Conservation (phyloP, 1,139 yeast genomes). For the Geotrichum aggregatum region DNA sequence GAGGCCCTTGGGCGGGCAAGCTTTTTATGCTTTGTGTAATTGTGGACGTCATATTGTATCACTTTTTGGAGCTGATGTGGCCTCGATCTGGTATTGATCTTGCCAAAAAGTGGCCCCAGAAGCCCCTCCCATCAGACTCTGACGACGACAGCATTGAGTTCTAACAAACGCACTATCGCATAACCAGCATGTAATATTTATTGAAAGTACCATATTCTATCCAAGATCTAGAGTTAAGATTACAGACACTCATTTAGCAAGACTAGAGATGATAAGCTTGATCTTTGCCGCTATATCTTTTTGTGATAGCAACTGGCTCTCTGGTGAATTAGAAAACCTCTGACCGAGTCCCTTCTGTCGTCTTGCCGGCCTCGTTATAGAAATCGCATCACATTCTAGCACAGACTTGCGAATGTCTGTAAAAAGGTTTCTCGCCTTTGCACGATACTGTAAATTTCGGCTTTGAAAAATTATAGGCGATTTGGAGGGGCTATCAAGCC, state of each 20-base stretch:
- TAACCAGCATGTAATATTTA: not conserved
- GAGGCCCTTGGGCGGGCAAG: conserved; percentile 83
- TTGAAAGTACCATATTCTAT: too few species aligned
- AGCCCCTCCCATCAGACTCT: conserved; percentile 9
- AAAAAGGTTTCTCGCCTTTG: conserved; percentile 18
- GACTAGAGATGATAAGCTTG: conserved; percentile 8
- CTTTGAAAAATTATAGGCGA: conserved; percentile 9
- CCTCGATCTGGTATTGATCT: conserved; percentile 67
- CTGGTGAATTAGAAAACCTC: not conserved
- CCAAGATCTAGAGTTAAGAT: too few species aligned
- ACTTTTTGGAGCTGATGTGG: conserved; percentile 61
- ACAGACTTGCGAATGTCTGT: conserved; percentile 23
- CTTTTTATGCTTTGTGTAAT: conserved; percentile 73
- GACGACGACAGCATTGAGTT: conserved; percentile 6
- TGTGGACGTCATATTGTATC: conserved; percentile 66
- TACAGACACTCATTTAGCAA: too few species aligned
- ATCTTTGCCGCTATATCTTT: conserved; percentile 9
- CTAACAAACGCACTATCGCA: not conserved
- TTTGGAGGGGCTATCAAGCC: conserved; percentile 6
- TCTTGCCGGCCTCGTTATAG: conserved; percentile 16
- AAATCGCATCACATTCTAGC: conserved; percentile 20
- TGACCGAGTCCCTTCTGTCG: not conserved
- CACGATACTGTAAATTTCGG: conserved; percentile 12
- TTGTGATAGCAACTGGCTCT: conserved; percentile 1
- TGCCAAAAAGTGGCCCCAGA: conserved; percentile 72